phyloP scores from a whole-genome alignment of 2,329 filamentous ascomycete genomes.

The Aspergillus neotritici region DNA sequence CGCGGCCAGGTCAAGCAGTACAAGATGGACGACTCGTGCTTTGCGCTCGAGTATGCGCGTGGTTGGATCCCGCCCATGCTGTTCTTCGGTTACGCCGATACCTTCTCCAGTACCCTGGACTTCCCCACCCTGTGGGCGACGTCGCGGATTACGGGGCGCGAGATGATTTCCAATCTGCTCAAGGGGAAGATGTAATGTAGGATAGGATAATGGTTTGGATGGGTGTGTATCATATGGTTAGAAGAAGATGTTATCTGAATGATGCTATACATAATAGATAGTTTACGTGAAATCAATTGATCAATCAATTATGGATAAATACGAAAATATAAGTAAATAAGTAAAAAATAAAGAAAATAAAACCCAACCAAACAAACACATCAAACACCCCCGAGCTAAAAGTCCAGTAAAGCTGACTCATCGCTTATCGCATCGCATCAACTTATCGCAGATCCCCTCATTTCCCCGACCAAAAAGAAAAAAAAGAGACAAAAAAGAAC shows the following conservation, averaged over 20 bases:
- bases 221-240: no score
- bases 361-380: no score
- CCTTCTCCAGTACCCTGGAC: conserved; percentile 73
- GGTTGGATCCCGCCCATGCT: conserved; percentile 94
- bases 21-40: conserved; percentile 41
- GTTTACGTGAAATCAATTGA: background rate
- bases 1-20: conserved; percentile 71
- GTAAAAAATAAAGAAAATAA: no score
- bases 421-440: no score
- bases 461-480: background rate
- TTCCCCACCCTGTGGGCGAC: conserved; percentile 79
- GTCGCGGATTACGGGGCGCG: conserved; percentile 63
- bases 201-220: no score
- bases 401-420: no score
- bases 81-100: conserved; percentile 81
- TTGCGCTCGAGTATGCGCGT: conserved; percentile 37
- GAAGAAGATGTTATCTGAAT: no score
- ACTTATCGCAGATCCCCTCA: conserved; percentile 5
- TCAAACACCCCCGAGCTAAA: no score
- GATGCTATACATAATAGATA: no score
- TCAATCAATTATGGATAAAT: conserved; percentile 5
- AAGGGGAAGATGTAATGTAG: conserved; percentile 65
- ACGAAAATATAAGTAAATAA: no score
- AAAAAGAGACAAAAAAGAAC: background rate
- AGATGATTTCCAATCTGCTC: conserved; percentile 70